These are phyloP conservation scores for Angomonas deanei DNA, from an alignment of 208 protist species.

Conservation along the genomic window DNA sequence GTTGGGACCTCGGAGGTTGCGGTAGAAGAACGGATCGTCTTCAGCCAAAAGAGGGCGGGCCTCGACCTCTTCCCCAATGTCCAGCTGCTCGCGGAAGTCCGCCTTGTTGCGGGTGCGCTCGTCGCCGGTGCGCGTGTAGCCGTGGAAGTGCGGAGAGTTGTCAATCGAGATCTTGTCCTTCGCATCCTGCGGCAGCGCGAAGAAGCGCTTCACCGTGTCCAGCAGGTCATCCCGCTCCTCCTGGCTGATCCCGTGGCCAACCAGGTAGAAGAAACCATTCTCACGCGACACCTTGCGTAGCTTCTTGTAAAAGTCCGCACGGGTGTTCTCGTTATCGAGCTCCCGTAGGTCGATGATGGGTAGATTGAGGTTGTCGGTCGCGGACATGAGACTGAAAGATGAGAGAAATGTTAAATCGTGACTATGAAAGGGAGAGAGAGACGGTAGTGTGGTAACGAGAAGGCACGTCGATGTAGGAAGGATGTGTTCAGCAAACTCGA, in stretches of 20 bases:
- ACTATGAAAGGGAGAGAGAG: neutral
- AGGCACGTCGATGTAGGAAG: too few species aligned
- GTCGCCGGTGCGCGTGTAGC: conserved; percentile 5
- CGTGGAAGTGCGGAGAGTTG: conserved; percentile 11
- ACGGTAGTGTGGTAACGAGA: too few species aligned
- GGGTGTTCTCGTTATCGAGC: too few species aligned
- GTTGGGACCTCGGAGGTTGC: conserved; percentile 10
- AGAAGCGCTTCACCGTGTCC: neutral
- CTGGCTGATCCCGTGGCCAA: conserved; percentile 5
- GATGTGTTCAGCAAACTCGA: neutral
- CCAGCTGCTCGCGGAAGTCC: conserved; percentile 10
- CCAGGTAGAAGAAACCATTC: conserved; percentile 13
- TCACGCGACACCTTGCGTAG: conserved; percentile 3
- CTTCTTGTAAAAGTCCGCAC: conserved; percentile 4
- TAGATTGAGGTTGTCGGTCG: neutral
- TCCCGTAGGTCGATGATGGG: conserved; percentile 7
- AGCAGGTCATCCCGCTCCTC: conserved; percentile 5
- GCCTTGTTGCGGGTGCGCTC: conserved; percentile 9
- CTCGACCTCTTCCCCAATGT: too few species aligned
- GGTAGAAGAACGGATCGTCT: neutral
- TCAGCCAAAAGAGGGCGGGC: too few species aligned
- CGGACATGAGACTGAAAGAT: neutral
- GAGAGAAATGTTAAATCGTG: neutral
- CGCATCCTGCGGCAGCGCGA: conserved; percentile 5
- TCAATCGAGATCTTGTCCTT: conserved; percentile 9